Evolutionary conservation across 345 rosid species (phyloP).

Genomic region (Fremontodendron californicum): DNA sequence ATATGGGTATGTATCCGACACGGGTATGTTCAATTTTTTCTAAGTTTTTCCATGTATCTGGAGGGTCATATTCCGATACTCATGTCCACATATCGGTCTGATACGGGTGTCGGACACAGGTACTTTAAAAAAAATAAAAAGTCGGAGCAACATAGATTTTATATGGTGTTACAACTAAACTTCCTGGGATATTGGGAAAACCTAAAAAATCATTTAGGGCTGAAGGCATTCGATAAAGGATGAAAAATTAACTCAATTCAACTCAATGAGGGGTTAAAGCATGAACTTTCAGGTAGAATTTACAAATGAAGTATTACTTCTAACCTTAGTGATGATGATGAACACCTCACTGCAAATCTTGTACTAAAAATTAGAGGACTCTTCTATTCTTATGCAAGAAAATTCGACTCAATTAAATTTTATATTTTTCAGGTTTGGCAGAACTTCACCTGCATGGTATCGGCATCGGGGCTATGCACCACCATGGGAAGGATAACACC

Average conservation of each 20-base stretch:
- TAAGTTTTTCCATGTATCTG: no score
- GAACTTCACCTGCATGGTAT: slow-evolving; percentile 53
- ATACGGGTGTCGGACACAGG: no score
- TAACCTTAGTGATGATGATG: background rate
- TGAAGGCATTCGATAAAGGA: background rate
- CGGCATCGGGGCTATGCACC: slow-evolving; percentile 48
- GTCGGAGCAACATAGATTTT: no score
- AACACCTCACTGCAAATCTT: background rate
- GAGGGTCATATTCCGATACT: no score
- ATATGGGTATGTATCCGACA: no score
- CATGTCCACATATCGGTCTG: no score
- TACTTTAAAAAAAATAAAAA: no score
- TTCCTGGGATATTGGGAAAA: background rate
- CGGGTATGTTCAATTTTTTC: no score
- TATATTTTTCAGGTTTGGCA: slow-evolving; percentile 63
- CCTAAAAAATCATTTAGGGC: background rate
- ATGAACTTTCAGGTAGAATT: background rate
- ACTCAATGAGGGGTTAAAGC: background rate
- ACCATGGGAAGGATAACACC: slow-evolving; percentile 79
- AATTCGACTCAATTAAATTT: background rate
- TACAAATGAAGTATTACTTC: background rate
- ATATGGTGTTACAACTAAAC: background rate
- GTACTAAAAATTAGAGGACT: background rate
- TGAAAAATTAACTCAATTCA: background rate
- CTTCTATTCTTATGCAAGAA: background rate